Evolutionary conservation across 805 yeast genomes (phyloP), one percentile per base, ranked within the genome.

Genomic region (Pichia insulana): DNA sequence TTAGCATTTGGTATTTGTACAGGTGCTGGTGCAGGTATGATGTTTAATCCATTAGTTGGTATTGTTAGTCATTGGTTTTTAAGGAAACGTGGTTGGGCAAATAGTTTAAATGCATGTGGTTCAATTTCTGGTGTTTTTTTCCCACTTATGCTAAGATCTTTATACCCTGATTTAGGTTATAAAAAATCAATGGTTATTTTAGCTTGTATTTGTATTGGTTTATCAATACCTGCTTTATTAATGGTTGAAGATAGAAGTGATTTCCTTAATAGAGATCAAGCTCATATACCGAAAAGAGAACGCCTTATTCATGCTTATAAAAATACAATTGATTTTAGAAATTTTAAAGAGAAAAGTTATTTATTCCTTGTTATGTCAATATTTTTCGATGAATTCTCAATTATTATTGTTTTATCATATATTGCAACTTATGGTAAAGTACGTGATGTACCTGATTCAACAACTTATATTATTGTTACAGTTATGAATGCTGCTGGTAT

Each of bases 61-160:
- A 78, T 76, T 18, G 69, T 78, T 0, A 74, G 79, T 20, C 85
- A 82, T 46, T 82, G 84, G 80, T 82, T 81, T 56, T 61, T 66
- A 31, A 62, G 59, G 28, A 78, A 68, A 50, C 65, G 88, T 51
- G 88, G 81, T 1, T 64, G 69, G 45, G 81, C 79, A 1, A 63
- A 69, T 12, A 71, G 76, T 18, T 45, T 69, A 1, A 74, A 77
- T 0, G 69, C 74, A 3, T 62, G 68, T 43, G 80, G 80, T 16
- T 67, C 76, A 1, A 50, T 72, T 15, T 78, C 79, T 4, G 81
- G 80, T 34, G 58, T 74, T 42, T 48, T 67, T 16, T 70, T 76
- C 49, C 80, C 82, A 7, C 57, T 77, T 39, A 65, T 76, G 66
- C 57, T 78, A 39, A 68, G 76, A 52, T 61, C 64, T 26, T 54